Conservation (phyloP, 305 asterid genomes). For the Plantago coronopus region DNA sequence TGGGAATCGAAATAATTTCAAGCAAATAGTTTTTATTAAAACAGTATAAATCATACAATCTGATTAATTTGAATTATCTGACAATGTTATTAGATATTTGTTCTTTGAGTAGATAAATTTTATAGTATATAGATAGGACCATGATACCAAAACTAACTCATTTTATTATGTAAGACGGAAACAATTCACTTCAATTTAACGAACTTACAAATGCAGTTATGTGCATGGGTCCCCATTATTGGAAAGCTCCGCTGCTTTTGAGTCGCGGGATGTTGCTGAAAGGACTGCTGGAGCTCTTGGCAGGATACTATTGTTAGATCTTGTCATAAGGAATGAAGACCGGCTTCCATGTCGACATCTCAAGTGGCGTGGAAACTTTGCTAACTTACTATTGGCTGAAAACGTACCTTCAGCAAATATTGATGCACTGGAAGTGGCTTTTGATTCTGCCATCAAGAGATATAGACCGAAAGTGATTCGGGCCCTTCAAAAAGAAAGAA, state of each 20-base stretch:
- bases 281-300: conserved; percentile 86
- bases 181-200: conserved; percentile 2
- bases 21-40: conserved; percentile 9
- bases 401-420: conserved; percentile 49
- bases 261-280: conserved; percentile 74
- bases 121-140: too few species aligned
- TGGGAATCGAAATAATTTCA: conserved; percentile 7
- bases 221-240: conserved; percentile 88
- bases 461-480: conserved; percentile 81
- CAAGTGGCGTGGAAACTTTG: conserved; percentile 92
- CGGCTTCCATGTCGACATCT: conserved; percentile 96
- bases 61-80: conserved; percentile 14
- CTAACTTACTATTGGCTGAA: conserved; percentile 82
- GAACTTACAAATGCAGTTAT: conserved; percentile 51
- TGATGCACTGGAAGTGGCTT: conserved; percentile 72
- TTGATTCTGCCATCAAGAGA: conserved; percentile 80
- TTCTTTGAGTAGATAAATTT: not conserved
- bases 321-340: conserved; percentile 94
- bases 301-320: conserved; percentile 88
- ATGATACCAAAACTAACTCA: conserved; percentile 4
- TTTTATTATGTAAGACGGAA: not conserved
- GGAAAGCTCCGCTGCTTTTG: conserved; percentile 80
- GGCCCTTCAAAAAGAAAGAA: conserved; percentile 92
- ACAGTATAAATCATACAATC: conserved; percentile 6
- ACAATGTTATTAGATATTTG: conserved; percentile 5